Percentiles rank a stretch among this genome's conserved stretches.
phyloP scores from a whole-genome alignment of 805 yeast genomes.

The Teunomyces panamensis region DNA sequence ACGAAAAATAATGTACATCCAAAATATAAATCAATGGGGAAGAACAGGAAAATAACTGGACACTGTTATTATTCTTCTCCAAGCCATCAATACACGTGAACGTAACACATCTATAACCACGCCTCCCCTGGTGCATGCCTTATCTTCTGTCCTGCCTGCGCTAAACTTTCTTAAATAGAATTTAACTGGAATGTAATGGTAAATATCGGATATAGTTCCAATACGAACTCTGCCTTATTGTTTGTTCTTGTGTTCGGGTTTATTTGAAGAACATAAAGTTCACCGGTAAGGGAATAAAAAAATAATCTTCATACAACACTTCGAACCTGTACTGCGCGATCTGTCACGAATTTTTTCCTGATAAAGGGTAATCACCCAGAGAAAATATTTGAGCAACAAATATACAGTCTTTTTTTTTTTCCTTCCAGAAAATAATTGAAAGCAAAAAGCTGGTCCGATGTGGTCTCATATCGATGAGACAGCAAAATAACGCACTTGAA shows the following conservation, averaged over 20 bases:
- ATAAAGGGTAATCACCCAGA: neutral
- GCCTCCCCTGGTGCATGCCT: too few species aligned
- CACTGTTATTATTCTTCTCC: too few species aligned
- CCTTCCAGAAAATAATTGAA: neutral
- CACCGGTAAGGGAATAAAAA: neutral
- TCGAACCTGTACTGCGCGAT: constrained; percentile 1
- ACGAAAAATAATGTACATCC: too few species aligned
- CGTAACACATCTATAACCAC: too few species aligned
- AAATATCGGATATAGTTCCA: neutral
- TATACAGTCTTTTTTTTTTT: neutral
- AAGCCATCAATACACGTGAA: too few species aligned
- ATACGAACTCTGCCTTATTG: neutral
- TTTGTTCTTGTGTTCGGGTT: neutral
- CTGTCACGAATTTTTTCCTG: neutral
- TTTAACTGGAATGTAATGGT: too few species aligned
- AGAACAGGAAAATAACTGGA: too few species aligned
- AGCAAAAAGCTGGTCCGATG: neutral
- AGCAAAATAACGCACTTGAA: too few species aligned
- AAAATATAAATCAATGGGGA: too few species aligned
- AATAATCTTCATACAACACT: neutral
- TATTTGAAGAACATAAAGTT: neutral
- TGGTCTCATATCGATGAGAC: neutral
- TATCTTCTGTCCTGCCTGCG: too few species aligned
- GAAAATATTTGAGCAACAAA: neutral
- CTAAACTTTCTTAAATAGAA: too few species aligned